Evolutionary conservation across 768 basidiomycete species (phyloP), one percentile per base, ranked within the genome.

Genomic region (Russula sp.): DNA sequence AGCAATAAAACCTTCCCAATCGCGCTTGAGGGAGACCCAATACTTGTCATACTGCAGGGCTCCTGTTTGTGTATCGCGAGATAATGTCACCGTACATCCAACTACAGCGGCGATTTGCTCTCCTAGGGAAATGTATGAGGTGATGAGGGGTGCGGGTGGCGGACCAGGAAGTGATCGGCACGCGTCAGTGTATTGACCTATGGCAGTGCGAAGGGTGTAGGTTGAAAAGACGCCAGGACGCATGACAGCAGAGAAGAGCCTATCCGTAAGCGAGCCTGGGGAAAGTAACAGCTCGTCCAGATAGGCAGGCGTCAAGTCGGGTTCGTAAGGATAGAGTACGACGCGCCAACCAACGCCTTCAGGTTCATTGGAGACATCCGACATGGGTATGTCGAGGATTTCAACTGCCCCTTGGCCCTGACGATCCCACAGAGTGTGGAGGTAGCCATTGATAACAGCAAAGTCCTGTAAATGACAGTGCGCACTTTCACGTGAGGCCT

Each of bases 1-100:
- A 9, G 94, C 89, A 65, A 95, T 86, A 71, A 98, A 95, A 3
- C 95, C 94, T 71, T 98, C 90, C 95, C 96, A 98, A 70, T 98
- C 94, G 52, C 90, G 79, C 73, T 92, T 94, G 69, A 97, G 75
- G 0, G 88, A 86, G 69, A 84, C 88, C 85, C 91, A 89, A 72
- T 92, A 94, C 50, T 85, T 87, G 51, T 85, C 84, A 71, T 92
- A 81, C 67, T 89, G 86, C 52, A 85, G 80, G 42, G 87, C 88
- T 18, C 94, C 94, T 3, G 91, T 94, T 65, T 88, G 85, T 0
- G 87, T 80, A 71, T 91, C 88, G 48, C 81, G 81, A 67, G 84
- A 82, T 40, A 95, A 79, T 60, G 80, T 80, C 56, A 98, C 88
- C 0, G 90, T 89, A 70, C 89, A 91, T 0, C 94, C 96, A 30